Base-by-base conservation (phyloP, 148 eudicot species). In the Suaeda aralocaspica region DNA sequence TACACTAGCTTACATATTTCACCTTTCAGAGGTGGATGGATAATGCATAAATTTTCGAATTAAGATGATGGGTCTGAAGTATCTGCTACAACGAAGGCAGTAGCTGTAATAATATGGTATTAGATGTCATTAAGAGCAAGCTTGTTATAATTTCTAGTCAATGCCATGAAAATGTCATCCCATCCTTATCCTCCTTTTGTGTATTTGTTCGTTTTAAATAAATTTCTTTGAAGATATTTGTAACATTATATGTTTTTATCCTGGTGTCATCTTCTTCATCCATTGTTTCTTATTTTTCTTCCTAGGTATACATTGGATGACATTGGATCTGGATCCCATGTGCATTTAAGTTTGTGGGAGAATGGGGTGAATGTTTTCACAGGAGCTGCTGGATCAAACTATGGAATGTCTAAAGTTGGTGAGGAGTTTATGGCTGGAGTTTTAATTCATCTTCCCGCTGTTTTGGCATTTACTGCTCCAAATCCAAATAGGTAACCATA, bases 361-460 rank as follows among this genome's bases (percentile, higher is more conserved):
- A 86, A 89, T 74, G 94, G 90, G 44, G 77, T 80, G 56, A 95
- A 95, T 79, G 92, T 95, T 58, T 95, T 95, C 72, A 86, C 83
- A 86, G 97, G 89, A 55, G 66, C 81, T 33, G 74, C 72, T 72
- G 96, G 83, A 65, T 78, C 81, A 59, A 68, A 72, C 60, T 79
- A 86, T 64, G 99, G 97, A 69, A 89, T 95, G 88, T 91, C 97
- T 45, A 82, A 82, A 80, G 56, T 85, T 34, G 99, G 99, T 61
- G 92, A 89, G 82, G 89, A 91, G 78, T 95, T 91, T 82, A 91
- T 95, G 97, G 92, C 99, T 39, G 99, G 99, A 65, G 97, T 95
- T 72, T 74, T 91, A 62, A 70, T 71, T 78, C 99, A 95, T 88
- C 97, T 95, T 77, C 99, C 99, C 33, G 82, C 97, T 8, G 81